A percentile compares a stretch with the other conserved stretches of the same genome.
These are phyloP conservation scores for Chytriomyces confervae DNA, from an alignment of 192 early-diverging fungal genomes.

Conservation along the genomic window DNA sequence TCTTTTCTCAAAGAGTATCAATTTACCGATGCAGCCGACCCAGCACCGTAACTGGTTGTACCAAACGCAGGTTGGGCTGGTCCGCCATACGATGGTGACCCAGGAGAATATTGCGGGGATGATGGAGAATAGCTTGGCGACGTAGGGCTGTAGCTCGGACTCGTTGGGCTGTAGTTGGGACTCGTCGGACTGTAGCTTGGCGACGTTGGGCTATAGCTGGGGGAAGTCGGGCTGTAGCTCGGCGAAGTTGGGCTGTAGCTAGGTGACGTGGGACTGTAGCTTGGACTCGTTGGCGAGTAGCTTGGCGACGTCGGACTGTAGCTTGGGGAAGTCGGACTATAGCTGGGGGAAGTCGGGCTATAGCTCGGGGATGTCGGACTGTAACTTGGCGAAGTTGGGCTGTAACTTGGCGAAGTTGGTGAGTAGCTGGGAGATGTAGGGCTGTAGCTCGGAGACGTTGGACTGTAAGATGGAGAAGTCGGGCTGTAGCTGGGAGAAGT, in stretches of 20 bases:
- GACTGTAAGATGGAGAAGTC: slow-evolving; percentile 58
- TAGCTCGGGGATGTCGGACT: slow-evolving; percentile 76
- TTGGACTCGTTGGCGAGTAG: slow-evolving; percentile 77
- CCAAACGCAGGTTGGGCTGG: slow-evolving; percentile 66
- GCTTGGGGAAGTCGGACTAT: slow-evolving; percentile 73
- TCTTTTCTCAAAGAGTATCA: too few species aligned
- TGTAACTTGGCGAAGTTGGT: slow-evolving; percentile 57
- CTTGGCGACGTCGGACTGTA: slow-evolving; percentile 78
- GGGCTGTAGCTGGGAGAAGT: slow-evolving; percentile 77
- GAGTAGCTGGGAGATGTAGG: slow-evolving; percentile 80
- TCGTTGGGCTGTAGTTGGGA: slow-evolving; percentile 79
- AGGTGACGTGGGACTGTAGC: slow-evolving; percentile 74
- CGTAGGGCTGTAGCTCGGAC: slow-evolving; percentile 56
- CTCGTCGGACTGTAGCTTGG: slow-evolving; percentile 73
- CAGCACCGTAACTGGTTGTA: slow-evolving; percentile 43
- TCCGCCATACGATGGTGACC: slow-evolving; percentile 50
- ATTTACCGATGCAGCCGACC: slow-evolving; percentile 27
- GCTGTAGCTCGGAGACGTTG: slow-evolving; percentile 76
- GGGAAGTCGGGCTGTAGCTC: slow-evolving; percentile 50
- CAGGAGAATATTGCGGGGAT: slow-evolving; percentile 47
- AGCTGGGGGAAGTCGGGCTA: slow-evolving; percentile 74
- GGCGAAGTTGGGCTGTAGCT: slow-evolving; percentile 81
- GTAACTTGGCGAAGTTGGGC: slow-evolving; percentile 78
- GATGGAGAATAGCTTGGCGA: slow-evolving; percentile 45
- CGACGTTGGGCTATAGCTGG: slow-evolving; percentile 45